A percentile compares a stretch with the other conserved stretches of the same genome.
These are phyloP conservation scores for Physcomitrium patens DNA, from an alignment of 225 moss, liverwort and hornwort genomes.

Conservation along the genomic window DNA sequence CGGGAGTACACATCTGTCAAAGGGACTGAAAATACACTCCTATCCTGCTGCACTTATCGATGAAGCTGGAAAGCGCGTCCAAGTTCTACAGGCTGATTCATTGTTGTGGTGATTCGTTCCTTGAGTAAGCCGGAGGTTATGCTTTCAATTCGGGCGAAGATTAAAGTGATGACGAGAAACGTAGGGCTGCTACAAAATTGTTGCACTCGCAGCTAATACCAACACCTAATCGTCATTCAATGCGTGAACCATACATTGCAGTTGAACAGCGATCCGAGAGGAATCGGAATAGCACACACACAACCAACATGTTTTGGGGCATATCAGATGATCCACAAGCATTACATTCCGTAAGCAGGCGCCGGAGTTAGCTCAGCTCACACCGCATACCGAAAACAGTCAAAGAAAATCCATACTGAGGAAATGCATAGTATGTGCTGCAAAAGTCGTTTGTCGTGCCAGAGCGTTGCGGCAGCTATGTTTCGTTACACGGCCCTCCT, in stretches of 20 bases:
- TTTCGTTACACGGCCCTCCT: neutral
- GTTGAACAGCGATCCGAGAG: neutral
- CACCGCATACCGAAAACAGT: neutral
- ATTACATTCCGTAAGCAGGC: neutral
- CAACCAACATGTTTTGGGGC: neutral
- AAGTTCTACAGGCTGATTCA: no score
- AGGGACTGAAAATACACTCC: neutral
- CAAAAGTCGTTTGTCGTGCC: neutral
- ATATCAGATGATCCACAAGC: neutral
- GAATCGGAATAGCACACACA: neutral
- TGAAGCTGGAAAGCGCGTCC: neutral
- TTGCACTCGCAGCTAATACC: neutral
- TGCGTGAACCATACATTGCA: neutral
- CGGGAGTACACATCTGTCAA: neutral
- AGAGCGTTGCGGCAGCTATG: constrained; percentile 4
- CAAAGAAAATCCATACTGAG: neutral
- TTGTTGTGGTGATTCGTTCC: no score
- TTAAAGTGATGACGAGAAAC: no score
- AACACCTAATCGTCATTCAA: constrained; percentile 1
- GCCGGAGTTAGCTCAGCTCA: neutral
- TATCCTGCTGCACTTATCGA: neutral
- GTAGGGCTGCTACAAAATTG: no score
- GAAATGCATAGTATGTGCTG: neutral
- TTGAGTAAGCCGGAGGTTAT: no score
- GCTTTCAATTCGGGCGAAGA: no score